Percentiles rank a stretch among this genome's conserved stretches.
These are phyloP conservation scores for Metarhizium rileyi DNA, from an alignment of 2,329 filamentous ascomycete genomes.

Conservation along the genomic window DNA sequence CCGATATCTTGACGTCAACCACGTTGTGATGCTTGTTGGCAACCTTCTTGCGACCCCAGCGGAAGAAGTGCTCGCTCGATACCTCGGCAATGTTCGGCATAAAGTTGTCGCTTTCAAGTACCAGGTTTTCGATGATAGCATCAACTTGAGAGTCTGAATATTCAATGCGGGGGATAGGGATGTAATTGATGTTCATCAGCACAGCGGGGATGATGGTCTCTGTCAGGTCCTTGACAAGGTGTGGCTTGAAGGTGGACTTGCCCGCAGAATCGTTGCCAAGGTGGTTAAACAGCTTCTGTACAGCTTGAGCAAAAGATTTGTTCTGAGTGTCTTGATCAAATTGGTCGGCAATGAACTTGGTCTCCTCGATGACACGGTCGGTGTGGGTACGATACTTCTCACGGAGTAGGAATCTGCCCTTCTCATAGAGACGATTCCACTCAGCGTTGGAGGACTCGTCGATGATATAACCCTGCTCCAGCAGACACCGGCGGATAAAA, in stretches of 20 bases:
- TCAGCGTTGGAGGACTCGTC: conserved; percentile 69
- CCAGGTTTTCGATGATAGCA: conserved; percentile 84
- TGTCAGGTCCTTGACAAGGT: conserved; percentile 79
- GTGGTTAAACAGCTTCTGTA: conserved; percentile 77
- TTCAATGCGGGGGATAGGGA: conserved; percentile 90
- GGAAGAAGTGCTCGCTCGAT: conserved; percentile 86
- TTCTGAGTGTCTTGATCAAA: conserved; percentile 87
- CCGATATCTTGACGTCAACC: conserved; percentile 72
- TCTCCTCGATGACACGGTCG: conserved; percentile 76
- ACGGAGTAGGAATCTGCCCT: conserved; percentile 76
- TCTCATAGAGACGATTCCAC: conserved; percentile 78
- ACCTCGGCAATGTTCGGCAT: conserved; percentile 88
- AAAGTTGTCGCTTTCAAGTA: conserved; percentile 93
- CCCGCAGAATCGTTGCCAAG: conserved; percentile 82
- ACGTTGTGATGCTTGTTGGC: conserved; percentile 74
- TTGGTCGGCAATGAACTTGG: conserved; percentile 81
- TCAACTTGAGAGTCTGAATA: conserved; percentile 78
- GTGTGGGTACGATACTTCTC: conserved; percentile 82
- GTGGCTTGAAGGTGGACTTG: conserved; percentile 83
- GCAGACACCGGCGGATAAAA: conserved; percentile 73
- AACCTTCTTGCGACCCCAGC: conserved; percentile 85
- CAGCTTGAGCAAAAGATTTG: conserved; percentile 62
- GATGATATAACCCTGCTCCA: conserved; percentile 86
- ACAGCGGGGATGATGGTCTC: conserved; percentile 76
- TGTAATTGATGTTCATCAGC: conserved; percentile 79